Evolutionary conservation across 1,284 basidiomycete genomes (phyloP).

Genomic region (Cutaneotrichosporon sp.): DNA sequence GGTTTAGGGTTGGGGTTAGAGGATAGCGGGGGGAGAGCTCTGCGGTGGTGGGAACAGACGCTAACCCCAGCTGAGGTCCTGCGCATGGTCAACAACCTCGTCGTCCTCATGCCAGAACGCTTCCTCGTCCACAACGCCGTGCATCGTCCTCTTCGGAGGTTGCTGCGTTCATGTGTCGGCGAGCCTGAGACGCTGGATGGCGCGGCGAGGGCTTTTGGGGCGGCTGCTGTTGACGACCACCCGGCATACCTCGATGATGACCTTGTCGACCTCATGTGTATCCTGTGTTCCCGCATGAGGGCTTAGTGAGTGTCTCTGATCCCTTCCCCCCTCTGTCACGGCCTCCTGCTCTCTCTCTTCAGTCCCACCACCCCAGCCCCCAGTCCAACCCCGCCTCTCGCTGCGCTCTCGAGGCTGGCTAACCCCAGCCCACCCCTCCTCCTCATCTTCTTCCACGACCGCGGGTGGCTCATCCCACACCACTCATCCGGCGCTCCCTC

Average conservation of each 20-base stretch:
- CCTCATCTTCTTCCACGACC: constrained; percentile 95
- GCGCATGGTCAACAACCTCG: constrained; percentile 78
- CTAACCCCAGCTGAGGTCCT: constrained; percentile 66
- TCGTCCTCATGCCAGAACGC: constrained; percentile 81
- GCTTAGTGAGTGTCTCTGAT: constrained; percentile 59
- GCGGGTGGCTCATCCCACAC: constrained; percentile 50
- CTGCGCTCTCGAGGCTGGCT: background rate
- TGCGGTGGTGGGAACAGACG: background rate
- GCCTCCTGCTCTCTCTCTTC: background rate
- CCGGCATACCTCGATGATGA: constrained; percentile 41
- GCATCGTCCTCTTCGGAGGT: constrained; percentile 78
- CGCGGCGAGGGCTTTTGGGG: constrained; percentile 68
- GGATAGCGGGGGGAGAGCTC: too few species aligned
- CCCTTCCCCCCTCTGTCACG: background rate
- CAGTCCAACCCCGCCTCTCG: background rate
- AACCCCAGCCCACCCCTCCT: constrained; percentile 67
- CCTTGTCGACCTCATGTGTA: constrained; percentile 88
- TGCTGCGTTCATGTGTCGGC: constrained; percentile 86
- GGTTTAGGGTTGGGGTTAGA: background rate
- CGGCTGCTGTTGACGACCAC: constrained; percentile 61
- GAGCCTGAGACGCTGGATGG: constrained; percentile 75
- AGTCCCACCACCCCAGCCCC: background rate
- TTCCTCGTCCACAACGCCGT: constrained; percentile 88
- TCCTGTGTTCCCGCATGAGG: constrained; percentile 82
- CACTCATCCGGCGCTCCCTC: constrained; percentile 23